These are phyloP conservation scores for Musa schizocarpa DNA, from an alignment of 176 grass and related monocot species.

Conservation along the genomic window DNA sequence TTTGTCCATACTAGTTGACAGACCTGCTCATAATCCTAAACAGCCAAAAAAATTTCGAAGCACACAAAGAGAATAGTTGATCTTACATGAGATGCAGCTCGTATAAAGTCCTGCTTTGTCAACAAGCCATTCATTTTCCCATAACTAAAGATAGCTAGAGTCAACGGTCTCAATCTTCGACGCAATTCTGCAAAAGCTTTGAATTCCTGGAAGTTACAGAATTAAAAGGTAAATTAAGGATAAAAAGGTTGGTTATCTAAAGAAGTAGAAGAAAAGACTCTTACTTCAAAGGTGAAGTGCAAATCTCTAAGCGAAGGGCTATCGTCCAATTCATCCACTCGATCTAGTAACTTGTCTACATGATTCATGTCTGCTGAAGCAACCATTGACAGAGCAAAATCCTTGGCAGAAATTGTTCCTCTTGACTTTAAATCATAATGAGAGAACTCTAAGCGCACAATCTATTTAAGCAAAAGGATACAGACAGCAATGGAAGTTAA, in stretches of 20 bases:
- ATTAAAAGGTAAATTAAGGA: background rate
- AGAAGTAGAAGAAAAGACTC: background rate
- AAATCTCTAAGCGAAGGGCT: constrained; percentile 44
- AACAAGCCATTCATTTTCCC: constrained; percentile 72
- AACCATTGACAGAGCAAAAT: constrained; percentile 88
- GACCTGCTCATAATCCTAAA: background rate
- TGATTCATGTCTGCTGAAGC: constrained; percentile 84
- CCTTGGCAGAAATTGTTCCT: constrained; percentile 64
- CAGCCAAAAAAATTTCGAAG: background rate
- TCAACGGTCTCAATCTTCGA: constrained; percentile 51
- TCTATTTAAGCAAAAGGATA: constrained; percentile 33
- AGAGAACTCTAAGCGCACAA: constrained; percentile 72
- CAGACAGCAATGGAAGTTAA: background rate
- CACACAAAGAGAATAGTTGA: background rate
- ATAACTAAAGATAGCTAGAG: constrained; percentile 66
- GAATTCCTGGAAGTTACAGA: constrained; percentile 54
- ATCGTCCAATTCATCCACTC: constrained; percentile 51
- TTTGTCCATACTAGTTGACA: background rate
- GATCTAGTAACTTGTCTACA: constrained; percentile 67
- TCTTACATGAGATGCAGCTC: constrained; percentile 68
- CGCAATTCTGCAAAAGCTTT: constrained; percentile 77
- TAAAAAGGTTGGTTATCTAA: background rate
- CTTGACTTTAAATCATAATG: constrained; percentile 84
- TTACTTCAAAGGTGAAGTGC: constrained; percentile 75
- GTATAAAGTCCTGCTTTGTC: constrained; percentile 76